A percentile compares a stretch with the other conserved stretches of the same genome.
Conservation (phyloP, 2,329 filamentous ascomycete genomes). For the Verticillium klebahnii region DNA sequence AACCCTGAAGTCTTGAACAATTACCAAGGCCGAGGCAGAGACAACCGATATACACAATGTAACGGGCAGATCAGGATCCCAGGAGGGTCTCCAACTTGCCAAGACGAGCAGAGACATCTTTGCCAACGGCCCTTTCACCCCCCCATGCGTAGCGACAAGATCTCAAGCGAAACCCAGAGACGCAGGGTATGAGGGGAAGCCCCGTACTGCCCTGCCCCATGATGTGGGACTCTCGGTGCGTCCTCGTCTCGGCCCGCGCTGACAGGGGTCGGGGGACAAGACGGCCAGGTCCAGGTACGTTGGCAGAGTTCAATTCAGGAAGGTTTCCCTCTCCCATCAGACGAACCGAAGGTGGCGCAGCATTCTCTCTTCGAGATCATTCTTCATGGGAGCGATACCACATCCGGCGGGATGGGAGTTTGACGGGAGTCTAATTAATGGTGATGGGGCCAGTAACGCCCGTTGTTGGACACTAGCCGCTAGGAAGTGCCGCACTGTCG, state of each 20-base stretch:
- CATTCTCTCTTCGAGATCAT: background rate
- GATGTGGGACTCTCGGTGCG: background rate
- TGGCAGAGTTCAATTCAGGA: background rate
- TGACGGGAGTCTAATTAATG: background rate
- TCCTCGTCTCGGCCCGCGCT: conserved; percentile 1
- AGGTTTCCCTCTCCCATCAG: background rate
- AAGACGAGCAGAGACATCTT: too few relatives aligned
- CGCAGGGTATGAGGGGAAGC: too few relatives aligned
- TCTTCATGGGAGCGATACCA: background rate
- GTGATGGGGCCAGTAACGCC: background rate
- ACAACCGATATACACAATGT: background rate
- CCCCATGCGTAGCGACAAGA: too few relatives aligned
- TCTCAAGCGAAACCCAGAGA: too few relatives aligned
- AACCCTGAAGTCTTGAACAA: background rate
- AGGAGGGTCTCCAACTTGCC: too few relatives aligned
- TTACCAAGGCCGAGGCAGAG: background rate
- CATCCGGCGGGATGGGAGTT: background rate
- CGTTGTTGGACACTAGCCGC: background rate
- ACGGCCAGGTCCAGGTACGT: background rate
- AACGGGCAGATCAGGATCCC: background rate
- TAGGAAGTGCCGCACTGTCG: background rate
- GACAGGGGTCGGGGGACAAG: background rate
- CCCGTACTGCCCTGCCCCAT: background rate
- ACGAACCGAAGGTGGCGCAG: background rate
- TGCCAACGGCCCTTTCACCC: too few relatives aligned